These are phyloP conservation scores for Trichoderma gamsii DNA, from an alignment of 495 filamentous ascomycete species.

Conservation along the genomic window DNA sequence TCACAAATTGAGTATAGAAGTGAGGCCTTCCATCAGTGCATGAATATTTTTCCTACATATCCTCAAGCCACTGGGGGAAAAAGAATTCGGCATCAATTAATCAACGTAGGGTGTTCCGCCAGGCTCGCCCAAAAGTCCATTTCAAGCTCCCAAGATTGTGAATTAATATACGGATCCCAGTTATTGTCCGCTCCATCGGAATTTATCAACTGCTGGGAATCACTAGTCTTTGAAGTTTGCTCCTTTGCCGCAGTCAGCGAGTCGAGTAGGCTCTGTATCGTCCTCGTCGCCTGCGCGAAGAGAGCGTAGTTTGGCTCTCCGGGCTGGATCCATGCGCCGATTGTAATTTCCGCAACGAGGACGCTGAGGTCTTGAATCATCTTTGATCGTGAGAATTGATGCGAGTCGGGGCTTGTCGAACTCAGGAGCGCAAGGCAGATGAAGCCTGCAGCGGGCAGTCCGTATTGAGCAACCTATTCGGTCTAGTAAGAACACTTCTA, in stretches of 20 bases:
- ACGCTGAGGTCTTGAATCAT: conserved; percentile 33
- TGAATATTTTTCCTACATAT: neutral
- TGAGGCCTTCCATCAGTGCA: no score
- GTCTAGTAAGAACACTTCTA: neutral
- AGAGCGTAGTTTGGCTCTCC: conserved; percentile 33
- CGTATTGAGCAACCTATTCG: conserved; percentile 35
- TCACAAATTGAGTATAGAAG: no score
- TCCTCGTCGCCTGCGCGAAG: conserved; percentile 14
- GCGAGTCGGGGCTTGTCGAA: conserved; percentile 18
- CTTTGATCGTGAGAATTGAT: conserved; percentile 23
- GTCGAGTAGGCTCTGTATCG: conserved; percentile 14
- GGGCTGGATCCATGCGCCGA: conserved; percentile 29
- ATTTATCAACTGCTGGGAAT: neutral
- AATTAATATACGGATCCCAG: conserved; percentile 2
- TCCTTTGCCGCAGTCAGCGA: neutral
- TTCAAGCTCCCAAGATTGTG: conserved; percentile 5
- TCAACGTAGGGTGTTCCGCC: neutral
- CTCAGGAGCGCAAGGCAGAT: conserved; percentile 34
- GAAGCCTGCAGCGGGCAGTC: conserved; percentile 38
- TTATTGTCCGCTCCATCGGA: neutral
- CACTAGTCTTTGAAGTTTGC: neutral
- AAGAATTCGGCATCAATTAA: neutral
- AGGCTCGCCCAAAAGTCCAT: conserved; percentile 8
- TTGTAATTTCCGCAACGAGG: conserved; percentile 36
- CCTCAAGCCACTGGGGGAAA: neutral